Base-by-base conservation (phyloP, 176 grass and related monocot species). In the Phoenix roebelenii region DNA sequence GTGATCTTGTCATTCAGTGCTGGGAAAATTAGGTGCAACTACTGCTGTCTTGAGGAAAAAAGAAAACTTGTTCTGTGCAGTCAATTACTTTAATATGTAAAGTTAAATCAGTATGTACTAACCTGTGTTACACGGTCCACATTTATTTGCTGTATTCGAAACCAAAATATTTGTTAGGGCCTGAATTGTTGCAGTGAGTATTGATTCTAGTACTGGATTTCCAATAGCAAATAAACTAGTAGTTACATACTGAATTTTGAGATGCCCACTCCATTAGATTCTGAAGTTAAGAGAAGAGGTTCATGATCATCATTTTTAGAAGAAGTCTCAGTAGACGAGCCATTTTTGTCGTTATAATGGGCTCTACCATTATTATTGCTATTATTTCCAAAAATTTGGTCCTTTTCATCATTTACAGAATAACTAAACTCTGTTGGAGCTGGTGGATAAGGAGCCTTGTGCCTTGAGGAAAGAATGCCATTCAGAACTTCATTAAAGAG, bases 401-500 rank as follows among this genome's bases (percentile, higher is more conserved):
- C 77, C 65, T 82, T 73, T 23, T 76, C 65, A 68, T 23, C 18
- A 51, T 73, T 59, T 44, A 30, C 16, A 18, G 65, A 50, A 64
- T 63, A 72, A 65, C 72, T 28, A 0, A 87, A 74, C 50, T 74
- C 86, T 54, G 77, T 77, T 15, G 86, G 86, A 63, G 83, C 74
- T 52, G 86, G 83, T 48, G 86, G 91, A 66, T 77, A 96, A 70
- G 80, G 72, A 76, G 51, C 63, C 52, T 72, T 73, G 58, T 87
- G 55, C 64, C 91, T 96, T 7, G 72, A 87, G 23, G 61, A 72
- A 60, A 96, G 78, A 80, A 96, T 22, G 15, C 86, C 91, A 56
- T 96, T 96, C 70, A 96, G 69, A 77, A 88, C 80, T 87, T 90
- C 91, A 73, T 90, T 90, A 78, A 90, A 85, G 63, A 96, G 68